Evolutionary conservation across 163 green algal species (phyloP).

Genomic region (Chloroidium sp.): DNA sequence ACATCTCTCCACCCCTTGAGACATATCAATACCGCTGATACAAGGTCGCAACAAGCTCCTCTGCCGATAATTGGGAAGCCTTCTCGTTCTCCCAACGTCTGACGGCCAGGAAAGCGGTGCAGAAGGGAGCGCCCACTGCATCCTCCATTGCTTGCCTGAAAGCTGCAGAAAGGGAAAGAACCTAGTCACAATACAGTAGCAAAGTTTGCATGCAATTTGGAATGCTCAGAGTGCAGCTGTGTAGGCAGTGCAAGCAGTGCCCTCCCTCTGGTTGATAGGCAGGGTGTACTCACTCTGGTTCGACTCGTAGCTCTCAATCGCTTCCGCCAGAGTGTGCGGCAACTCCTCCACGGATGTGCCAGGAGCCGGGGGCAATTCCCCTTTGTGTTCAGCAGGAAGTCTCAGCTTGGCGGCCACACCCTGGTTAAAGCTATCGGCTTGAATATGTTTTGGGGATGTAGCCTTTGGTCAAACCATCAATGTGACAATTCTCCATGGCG

Average conservation of each 20-base stretch:
- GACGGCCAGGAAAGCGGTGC: slow-evolving; percentile 1
- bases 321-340: background rate
- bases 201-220: background rate
- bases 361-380: no score
- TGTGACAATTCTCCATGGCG: no score
- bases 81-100: background rate
- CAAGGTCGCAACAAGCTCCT: background rate
- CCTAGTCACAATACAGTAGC: background rate
- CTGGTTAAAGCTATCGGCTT: background rate
- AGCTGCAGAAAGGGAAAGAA: background rate
- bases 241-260: background rate
- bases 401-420: background rate
- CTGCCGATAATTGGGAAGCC: background rate
- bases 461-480: no score
- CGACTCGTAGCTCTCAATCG: background rate
- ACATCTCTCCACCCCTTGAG: no score
- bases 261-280: background rate
- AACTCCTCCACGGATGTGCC: background rate
- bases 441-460: no score
- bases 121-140: background rate
- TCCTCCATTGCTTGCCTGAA: background rate
- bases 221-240: background rate
- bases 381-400: background rate
- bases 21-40: background rate
- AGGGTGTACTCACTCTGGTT: background rate